A percentile compares a stretch with the other conserved stretches of the same genome.
These are phyloP conservation scores for Aspergillus sp. DNA, from an alignment of 2,329 filamentous ascomycete genomes.

Conservation along the genomic window DNA sequence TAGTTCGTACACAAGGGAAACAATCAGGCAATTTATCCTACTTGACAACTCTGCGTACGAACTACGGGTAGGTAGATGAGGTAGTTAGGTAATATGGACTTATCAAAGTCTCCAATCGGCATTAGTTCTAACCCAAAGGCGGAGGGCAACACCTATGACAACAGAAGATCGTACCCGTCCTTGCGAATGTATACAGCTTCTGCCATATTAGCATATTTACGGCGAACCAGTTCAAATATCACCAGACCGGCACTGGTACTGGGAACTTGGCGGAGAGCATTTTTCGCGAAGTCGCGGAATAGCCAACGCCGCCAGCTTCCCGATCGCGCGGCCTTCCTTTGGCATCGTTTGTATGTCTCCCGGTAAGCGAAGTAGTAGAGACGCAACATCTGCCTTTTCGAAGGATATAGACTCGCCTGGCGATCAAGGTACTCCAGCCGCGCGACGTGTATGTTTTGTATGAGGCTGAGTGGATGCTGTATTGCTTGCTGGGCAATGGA, in stretches of 20 bases:
- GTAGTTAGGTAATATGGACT: too few relatives aligned
- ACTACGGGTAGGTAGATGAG: too few relatives aligned
- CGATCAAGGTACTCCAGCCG: slow-evolving; percentile 61
- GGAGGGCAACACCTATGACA: slow-evolving; percentile 39
- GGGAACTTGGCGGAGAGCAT: slow-evolving; percentile 60
- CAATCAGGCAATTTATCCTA: too few relatives aligned
- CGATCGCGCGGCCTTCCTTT: slow-evolving; percentile 48
- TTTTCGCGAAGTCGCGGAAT: slow-evolving; percentile 57
- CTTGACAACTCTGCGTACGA: too few relatives aligned
- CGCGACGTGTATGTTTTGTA: slow-evolving; percentile 61
- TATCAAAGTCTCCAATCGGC: background rate
- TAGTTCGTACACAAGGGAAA: too few relatives aligned
- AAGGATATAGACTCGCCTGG: slow-evolving; percentile 45
- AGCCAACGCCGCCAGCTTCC: slow-evolving; percentile 59
- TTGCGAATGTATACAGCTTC: slow-evolving; percentile 56
- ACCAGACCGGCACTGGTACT: slow-evolving; percentile 65
- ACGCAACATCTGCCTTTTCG: slow-evolving; percentile 45
- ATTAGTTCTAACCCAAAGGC: background rate
- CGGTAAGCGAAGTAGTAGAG: slow-evolving; percentile 62
- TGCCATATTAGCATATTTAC: slow-evolving; percentile 58
- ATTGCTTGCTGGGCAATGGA: slow-evolving; percentile 59
- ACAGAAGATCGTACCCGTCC: slow-evolving; percentile 62
- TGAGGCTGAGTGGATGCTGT: slow-evolving; percentile 58
- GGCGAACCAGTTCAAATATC: slow-evolving; percentile 63
- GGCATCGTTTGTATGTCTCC: slow-evolving; percentile 58